Conservation (phyloP, 2,329 filamentous ascomycete species). For the Colletotrichum graminicola region DNA sequence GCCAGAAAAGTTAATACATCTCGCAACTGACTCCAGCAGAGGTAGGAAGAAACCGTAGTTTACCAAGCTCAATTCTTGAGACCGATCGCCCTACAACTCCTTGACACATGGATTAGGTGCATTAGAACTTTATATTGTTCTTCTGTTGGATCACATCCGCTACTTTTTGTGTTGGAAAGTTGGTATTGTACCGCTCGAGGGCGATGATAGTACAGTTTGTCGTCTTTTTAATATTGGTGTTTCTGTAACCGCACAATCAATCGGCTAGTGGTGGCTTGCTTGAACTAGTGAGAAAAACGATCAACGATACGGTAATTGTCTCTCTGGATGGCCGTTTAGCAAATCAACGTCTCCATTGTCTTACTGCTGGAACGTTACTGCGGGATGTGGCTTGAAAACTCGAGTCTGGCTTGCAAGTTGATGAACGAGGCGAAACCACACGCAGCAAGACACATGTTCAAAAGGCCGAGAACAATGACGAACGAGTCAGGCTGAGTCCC, state of each 20-base stretch:
- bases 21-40: no score
- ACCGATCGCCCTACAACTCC: no score
- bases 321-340: background rate
- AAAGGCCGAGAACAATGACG: background rate
- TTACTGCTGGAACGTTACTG: background rate
- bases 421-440: background rate
- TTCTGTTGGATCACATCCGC: background rate
- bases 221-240: background rate
- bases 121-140: fast-evolving
- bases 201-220: background rate
- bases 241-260: background rate
- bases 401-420: background rate
- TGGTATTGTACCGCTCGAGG: background rate
- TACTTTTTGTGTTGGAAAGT: background rate
- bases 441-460: background rate
- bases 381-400: background rate
- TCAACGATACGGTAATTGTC: background rate
- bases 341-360: background rate
- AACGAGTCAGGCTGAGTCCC: background rate
- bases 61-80: no score
- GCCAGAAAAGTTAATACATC: no score
- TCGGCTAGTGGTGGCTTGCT: background rate
- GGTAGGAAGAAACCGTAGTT: no score
- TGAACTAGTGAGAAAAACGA: background rate
- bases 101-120: fast-evolving